Evolutionary conservation across 495 filamentous ascomycete species (phyloP).

Genomic region (Cenococcum geophilum): DNA sequence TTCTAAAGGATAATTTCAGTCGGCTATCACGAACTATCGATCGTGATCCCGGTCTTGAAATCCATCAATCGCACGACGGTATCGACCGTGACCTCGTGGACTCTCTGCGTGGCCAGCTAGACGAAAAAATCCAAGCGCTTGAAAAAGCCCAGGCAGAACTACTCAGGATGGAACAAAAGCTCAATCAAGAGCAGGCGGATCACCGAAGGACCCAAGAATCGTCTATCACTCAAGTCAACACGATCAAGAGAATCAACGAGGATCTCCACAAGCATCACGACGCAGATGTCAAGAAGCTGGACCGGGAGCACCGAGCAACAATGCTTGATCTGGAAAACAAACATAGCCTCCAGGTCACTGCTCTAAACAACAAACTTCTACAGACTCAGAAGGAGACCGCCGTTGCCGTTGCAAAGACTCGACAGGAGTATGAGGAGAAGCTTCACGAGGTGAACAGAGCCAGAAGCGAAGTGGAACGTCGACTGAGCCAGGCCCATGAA

Average conservation of each 20-base stretch:
- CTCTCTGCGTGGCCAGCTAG: slow-evolving; percentile 67
- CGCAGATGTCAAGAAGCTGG: slow-evolving; percentile 41
- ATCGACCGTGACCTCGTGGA: slow-evolving; percentile 54
- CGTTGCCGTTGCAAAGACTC: slow-evolving; percentile 13
- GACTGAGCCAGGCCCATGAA: slow-evolving; percentile 14
- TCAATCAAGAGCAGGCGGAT: slow-evolving; percentile 72
- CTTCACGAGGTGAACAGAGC: slow-evolving; percentile 16
- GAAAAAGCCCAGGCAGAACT: slow-evolving; percentile 62
- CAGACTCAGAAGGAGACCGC: slow-evolving; percentile 19
- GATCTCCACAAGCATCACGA: slow-evolving; percentile 66
- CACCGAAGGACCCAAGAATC: slow-evolving; percentile 67
- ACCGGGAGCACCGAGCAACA: slow-evolving; percentile 26
- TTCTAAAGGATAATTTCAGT: slow-evolving; percentile 92
- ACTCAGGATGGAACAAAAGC: slow-evolving; percentile 58
- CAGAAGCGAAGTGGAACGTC: slow-evolving; percentile 14
- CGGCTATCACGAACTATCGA: slow-evolving; percentile 82
- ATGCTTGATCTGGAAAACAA: slow-evolving; percentile 45
- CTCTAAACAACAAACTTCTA: slow-evolving; percentile 27
- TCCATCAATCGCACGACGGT: slow-evolving; percentile 45
- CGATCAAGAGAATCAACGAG: slow-evolving; percentile 64
- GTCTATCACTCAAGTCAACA: slow-evolving; percentile 55
- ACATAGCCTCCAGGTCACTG: slow-evolving; percentile 34
- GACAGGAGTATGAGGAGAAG: slow-evolving; percentile 27
- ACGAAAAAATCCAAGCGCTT: slow-evolving; percentile 62
- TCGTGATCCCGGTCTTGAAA: slow-evolving; percentile 80